Evolutionary conservation across 2,329 filamentous ascomycete species (phyloP).

Genomic region (Paraphoma sp.): DNA sequence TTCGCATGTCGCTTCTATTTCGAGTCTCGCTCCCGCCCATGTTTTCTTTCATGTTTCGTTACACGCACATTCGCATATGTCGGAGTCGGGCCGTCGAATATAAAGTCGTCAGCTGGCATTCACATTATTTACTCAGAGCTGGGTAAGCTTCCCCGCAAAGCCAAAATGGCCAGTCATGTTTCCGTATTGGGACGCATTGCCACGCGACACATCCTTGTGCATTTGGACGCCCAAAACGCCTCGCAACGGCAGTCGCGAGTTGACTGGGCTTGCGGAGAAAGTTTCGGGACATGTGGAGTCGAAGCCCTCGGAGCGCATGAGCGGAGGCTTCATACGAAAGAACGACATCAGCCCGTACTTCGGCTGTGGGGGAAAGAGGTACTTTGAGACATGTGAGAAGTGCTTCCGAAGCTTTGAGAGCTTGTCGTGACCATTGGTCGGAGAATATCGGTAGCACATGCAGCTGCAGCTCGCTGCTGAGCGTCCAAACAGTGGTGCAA

Average conservation of each 20-base stretch:
- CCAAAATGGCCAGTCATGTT: neutral
- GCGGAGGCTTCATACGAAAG: neutral
- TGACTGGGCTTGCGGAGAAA: neutral
- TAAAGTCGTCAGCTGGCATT: neutral
- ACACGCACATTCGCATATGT: neutral
- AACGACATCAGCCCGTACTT: neutral
- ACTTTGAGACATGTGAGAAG: neutral
- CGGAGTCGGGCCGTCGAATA: neutral
- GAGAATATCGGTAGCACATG: neutral
- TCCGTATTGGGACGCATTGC: neutral
- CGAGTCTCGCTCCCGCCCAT: neutral
- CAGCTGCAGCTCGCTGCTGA: neutral
- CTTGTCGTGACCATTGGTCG: neutral
- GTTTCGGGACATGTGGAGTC: neutral
- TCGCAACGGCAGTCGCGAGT: neutral
- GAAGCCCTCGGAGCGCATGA: neutral
- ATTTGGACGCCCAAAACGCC: neutral
- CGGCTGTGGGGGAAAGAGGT: neutral
- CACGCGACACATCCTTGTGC: neutral
- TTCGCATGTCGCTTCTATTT: neutral
- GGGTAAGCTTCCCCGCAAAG: neutral
- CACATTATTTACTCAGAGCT: neutral
- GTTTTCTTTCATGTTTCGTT: conserved; percentile 1
- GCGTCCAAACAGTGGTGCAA: neutral
- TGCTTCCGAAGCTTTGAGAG: neutral